phyloP scores from a whole-genome alignment of 2,329 filamentous ascomycete genomes.

The Fusarium paranaense region DNA sequence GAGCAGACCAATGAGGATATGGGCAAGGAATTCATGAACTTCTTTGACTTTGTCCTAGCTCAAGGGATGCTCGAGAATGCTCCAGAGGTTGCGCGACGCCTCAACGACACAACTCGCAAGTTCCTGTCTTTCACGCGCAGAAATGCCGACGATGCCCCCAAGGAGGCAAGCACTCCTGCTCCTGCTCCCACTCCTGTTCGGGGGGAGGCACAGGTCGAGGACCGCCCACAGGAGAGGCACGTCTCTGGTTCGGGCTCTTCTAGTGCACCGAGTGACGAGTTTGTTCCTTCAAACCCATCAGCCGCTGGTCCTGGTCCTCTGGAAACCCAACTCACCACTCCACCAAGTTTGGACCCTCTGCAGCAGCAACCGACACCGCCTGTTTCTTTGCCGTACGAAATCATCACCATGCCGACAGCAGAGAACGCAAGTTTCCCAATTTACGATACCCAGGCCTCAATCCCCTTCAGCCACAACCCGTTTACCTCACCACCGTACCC shows the following conservation, averaged over 20 bases:
- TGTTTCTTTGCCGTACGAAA: constrained; percentile 54
- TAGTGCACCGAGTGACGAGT: constrained; percentile 10
- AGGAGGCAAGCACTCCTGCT: constrained; percentile 8
- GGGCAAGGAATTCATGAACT: constrained; percentile 75
- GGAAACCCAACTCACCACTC: constrained; percentile 16
- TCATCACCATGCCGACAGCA: constrained; percentile 62
- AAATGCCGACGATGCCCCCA: constrained; percentile 49
- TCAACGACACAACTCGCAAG: constrained; percentile 67
- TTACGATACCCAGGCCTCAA: constrained; percentile 34
- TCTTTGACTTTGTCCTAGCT: constrained; percentile 71
- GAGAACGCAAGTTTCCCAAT: constrained; percentile 67
- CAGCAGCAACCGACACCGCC: constrained; percentile 35
- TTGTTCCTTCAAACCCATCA: neutral
- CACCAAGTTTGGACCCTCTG: constrained; percentile 15
- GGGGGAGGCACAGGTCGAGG: neutral
- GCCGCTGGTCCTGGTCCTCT: neutral
- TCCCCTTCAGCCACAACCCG: constrained; percentile 31
- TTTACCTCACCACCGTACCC: constrained; percentile 45
- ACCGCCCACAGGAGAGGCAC: constrained; percentile 6
- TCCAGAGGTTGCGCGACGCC: constrained; percentile 67
- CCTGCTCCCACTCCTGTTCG: neutral
- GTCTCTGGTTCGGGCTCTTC: constrained; percentile 13
- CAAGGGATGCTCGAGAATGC: constrained; percentile 68
- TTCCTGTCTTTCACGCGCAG: constrained; percentile 68
- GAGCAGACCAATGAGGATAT: constrained; percentile 78